phyloP scores from a whole-genome alignment of 2,329 filamentous ascomycete species.

The Hymenoscyphus scutula region DNA sequence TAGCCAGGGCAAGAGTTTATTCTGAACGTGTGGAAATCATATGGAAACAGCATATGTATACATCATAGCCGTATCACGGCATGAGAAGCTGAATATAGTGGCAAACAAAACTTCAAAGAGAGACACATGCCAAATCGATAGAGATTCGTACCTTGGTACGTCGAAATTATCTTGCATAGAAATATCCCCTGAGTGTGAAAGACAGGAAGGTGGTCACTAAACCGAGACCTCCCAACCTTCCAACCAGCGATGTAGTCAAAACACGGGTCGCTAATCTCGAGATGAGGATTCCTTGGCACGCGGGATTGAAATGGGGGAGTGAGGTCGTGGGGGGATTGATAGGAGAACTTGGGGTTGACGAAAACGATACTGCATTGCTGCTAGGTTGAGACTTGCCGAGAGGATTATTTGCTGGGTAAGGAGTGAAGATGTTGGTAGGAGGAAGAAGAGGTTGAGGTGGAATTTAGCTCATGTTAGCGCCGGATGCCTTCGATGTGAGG shows the following conservation, averaged over 20 bases:
- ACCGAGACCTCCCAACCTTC: neutral
- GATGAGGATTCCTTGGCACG: neutral
- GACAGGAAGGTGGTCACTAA: neutral
- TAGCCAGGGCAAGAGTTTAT: neutral
- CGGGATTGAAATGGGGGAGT: neutral
- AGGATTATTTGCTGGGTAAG: too few species aligned
- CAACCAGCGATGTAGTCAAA: neutral
- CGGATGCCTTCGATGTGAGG: neutral
- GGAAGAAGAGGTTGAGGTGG: neutral
- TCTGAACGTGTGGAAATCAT: neutral
- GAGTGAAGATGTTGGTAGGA: neutral
- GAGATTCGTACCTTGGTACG: neutral
- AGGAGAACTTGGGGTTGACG: neutral
- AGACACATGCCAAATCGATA: neutral
- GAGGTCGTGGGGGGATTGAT: neutral
- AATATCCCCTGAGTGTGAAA: neutral
- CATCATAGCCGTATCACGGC: neutral
- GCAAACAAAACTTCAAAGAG: neutral
- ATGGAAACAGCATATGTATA: neutral
- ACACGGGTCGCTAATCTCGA: neutral
- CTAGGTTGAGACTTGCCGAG: too few species aligned
- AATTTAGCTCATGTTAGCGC: neutral
- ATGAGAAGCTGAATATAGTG: neutral
- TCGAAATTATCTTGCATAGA: neutral
- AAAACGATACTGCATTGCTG: too few species aligned